A percentile compares a stretch with the other conserved stretches of the same genome.
phyloP scores from a whole-genome alignment of 2,329 filamentous ascomycete species.

The Cercospora citrullina region DNA sequence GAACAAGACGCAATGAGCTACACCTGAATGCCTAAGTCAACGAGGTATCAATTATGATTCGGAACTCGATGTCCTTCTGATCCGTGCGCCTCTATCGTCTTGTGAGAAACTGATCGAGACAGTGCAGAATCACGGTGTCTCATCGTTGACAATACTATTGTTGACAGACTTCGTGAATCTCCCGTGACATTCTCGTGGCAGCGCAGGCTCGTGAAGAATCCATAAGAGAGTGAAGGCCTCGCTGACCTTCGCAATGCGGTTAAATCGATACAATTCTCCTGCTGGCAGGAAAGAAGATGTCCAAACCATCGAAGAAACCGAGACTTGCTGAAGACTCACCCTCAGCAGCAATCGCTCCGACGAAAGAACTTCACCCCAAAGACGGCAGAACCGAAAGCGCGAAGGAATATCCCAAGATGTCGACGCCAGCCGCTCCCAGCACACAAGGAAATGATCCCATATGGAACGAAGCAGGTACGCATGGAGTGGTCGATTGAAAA shows the following conservation, averaged over 20 bases:
- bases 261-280: background rate
- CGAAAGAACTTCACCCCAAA: background rate
- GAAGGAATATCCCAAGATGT: background rate
- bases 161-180: background rate
- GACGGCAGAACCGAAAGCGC: background rate
- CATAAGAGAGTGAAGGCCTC: background rate
- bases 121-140: background rate
- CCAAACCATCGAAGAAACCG: background rate
- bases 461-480: background rate
- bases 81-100: background rate
- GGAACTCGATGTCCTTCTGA: background rate
- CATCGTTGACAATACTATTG: background rate
- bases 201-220: background rate
- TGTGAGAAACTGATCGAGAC: background rate
- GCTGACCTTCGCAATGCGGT: background rate
- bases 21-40: background rate
- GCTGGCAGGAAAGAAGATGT: background rate
- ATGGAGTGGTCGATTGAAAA: background rate
- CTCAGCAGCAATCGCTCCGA: background rate
- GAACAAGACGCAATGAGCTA: background rate
- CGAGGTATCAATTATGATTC: background rate
- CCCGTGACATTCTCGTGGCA: background rate
- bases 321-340: background rate
- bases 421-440: background rate
- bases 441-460: background rate